Conservation (phyloP, 371 early-diverging fungal species). For the Mycotypha africana region DNA sequence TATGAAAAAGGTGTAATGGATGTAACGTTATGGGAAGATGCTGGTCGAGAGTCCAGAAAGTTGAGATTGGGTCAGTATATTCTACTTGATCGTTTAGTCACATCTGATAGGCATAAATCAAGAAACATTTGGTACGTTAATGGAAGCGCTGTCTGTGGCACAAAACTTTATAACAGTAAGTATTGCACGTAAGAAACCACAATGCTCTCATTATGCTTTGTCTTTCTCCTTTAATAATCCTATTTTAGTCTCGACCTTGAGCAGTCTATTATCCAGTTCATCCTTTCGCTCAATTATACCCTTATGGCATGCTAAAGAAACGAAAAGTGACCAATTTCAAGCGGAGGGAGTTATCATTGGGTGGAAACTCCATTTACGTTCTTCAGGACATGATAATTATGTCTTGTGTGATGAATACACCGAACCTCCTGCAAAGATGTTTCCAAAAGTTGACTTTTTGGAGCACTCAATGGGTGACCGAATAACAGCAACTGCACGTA, state of each 20-base stretch:
- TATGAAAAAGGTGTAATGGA: slow-evolving; percentile 22
- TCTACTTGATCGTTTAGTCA: slow-evolving; percentile 25
- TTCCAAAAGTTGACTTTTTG: slow-evolving; percentile 4
- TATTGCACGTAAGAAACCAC: not conserved
- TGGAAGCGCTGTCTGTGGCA: slow-evolving; percentile 32
- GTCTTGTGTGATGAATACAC: slow-evolving; percentile 8
- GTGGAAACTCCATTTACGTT: slow-evolving; percentile 21
- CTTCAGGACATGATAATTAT: not conserved
- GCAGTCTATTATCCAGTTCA: slow-evolving; percentile 20
- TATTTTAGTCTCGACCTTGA: slow-evolving; percentile 25
- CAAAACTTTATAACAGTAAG: slow-evolving; percentile 34
- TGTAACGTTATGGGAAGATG: slow-evolving; percentile 37
- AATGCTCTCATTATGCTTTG: not conserved
- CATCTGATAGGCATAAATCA: slow-evolving; percentile 19
- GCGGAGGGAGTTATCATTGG: slow-evolving; percentile 22
- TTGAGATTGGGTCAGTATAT: slow-evolving; percentile 30
- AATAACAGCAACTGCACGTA: slow-evolving; percentile 15
- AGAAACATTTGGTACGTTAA: slow-evolving; percentile 35
- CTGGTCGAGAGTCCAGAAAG: slow-evolving; percentile 19
- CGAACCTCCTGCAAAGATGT: not conserved
- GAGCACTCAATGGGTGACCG: slow-evolving; percentile 13
- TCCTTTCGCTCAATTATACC: slow-evolving; percentile 16
- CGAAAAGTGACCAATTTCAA: slow-evolving; percentile 25
- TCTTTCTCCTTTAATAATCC: not conserved
- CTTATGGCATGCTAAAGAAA: slow-evolving; percentile 14